Conservation (phyloP, 805 yeast species). For the Candida rishiriensis region DNA sequence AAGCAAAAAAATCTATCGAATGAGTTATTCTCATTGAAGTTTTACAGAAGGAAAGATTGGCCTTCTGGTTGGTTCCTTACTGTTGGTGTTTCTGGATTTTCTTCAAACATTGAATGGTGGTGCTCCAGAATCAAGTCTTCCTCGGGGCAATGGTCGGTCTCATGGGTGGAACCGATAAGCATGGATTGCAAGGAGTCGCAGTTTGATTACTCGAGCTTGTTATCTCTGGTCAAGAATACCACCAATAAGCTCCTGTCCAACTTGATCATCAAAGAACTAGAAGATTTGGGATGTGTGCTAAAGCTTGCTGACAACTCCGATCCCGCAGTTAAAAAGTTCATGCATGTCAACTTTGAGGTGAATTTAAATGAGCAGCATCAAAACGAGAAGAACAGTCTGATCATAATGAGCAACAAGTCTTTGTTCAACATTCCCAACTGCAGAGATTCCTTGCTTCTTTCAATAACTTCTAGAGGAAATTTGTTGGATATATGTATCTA, state of each 20-base stretch:
- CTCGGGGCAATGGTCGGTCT: conserved; percentile 52
- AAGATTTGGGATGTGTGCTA: conserved; percentile 34
- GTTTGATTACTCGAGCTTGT: conserved; percentile 31
- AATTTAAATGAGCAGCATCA: conserved; percentile 16
- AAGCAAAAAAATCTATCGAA: conserved; percentile 17
- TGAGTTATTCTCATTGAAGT: conserved; percentile 24
- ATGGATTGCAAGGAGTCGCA: conserved; percentile 14
- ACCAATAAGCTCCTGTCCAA: conserved; percentile 47
- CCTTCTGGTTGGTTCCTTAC: conserved; percentile 54
- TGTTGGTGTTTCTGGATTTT: conserved; percentile 32
- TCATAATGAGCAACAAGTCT: conserved; percentile 32
- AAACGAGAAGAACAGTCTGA: conserved; percentile 26
- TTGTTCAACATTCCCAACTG: conserved; percentile 34
- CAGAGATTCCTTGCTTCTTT: conserved; percentile 30
- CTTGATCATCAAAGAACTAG: conserved; percentile 48
- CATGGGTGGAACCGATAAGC: conserved; percentile 39
- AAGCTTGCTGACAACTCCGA: conserved; percentile 26
- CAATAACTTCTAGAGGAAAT: conserved; percentile 24
- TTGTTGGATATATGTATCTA: conserved; percentile 29
- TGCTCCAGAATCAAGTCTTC: conserved; percentile 45
- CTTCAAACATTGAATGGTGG: conserved; percentile 44
- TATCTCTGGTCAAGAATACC: conserved; percentile 37
- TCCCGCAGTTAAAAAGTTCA: conserved; percentile 15
- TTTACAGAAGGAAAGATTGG: conserved; percentile 50
- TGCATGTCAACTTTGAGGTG: conserved; percentile 26